Percentiles rank a stretch among this genome's conserved stretches.
These are phyloP conservation scores for Gossypium australe DNA, from an alignment of 345 rosid species.

Conservation along the genomic window DNA sequence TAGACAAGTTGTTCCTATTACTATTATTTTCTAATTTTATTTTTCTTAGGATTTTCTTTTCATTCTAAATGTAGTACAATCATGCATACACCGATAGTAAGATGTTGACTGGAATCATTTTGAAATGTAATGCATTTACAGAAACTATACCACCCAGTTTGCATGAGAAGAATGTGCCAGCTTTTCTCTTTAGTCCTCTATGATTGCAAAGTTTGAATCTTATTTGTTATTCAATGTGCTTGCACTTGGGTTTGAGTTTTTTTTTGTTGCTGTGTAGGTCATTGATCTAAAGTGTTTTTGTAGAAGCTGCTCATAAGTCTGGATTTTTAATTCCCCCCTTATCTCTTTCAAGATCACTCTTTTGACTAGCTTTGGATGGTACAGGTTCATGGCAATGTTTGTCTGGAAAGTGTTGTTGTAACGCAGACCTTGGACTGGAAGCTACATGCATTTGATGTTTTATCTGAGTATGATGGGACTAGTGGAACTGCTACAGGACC, in stretches of 20 bases:
- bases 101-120: not conserved
- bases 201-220: not conserved
- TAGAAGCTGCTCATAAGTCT: not conserved
- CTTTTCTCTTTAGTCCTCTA: not conserved
- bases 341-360: slow-evolving; percentile 7
- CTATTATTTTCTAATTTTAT: not conserved
- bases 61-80: not conserved
- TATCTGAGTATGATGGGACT: slow-evolving; percentile 89
- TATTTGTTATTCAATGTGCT: not conserved
- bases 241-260: slow-evolving; percentile 3
- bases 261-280: not conserved
- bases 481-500: slow-evolving; percentile 77
- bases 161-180: slow-evolving; percentile 5
- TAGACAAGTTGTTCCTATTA: not conserved
- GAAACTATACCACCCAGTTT: not conserved
- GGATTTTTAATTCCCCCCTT: not conserved
- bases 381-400: slow-evolving; percentile 96
- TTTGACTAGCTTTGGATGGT: slow-evolving; percentile 16
- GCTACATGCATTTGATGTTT: slow-evolving; percentile 96
- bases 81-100: not conserved
- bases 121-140: not conserved
- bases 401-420: slow-evolving; percentile 89
- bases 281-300: not conserved
- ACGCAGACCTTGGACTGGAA: slow-evolving; percentile 98
- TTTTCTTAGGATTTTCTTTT: not conserved